Conservation (phyloP, 176 grass and related monocot genomes). For the Areca catechu region DNA sequence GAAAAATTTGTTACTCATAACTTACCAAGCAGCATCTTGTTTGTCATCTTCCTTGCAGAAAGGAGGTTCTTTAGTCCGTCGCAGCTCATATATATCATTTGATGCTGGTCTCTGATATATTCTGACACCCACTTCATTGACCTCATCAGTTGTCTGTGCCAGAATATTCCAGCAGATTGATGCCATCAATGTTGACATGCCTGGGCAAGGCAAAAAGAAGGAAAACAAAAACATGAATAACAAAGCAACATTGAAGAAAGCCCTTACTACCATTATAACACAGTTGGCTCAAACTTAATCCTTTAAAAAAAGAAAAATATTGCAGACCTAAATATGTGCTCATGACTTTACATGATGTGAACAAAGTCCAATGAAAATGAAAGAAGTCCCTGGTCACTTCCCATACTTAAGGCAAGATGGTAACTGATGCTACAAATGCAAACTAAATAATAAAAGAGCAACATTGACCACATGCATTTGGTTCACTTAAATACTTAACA, state of each 20-base stretch:
- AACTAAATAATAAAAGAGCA: too few relatives aligned
- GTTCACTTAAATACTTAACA: too few relatives aligned
- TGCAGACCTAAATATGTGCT: too few relatives aligned
- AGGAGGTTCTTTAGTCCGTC: conserved; percentile 67
- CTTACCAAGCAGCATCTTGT: conserved; percentile 67
- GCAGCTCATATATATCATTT: conserved; percentile 77
- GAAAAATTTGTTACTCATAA: conserved; percentile 7
- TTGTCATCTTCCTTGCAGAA: conserved; percentile 88
- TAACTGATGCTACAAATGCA: too few relatives aligned
- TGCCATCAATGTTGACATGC: conserved; percentile 71
- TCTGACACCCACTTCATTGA: conserved; percentile 68
- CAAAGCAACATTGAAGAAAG: background rate
- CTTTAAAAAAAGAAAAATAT: too few relatives aligned
- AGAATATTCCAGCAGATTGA: conserved; percentile 75
- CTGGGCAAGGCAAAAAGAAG: conserved; percentile 25
- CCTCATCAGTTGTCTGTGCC: conserved; percentile 70
- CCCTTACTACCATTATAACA: too few relatives aligned
- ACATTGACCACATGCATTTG: too few relatives aligned
- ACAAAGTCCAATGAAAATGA: too few relatives aligned
- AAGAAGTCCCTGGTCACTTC: too few relatives aligned
- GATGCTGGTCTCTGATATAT: conserved; percentile 93
- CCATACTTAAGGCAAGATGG: too few relatives aligned
- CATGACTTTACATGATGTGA: too few relatives aligned
- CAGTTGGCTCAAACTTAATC: too few relatives aligned
- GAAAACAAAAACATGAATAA: background rate